Base-by-base conservation (phyloP, 2,329 filamentous ascomycete genomes). In the Fusarium sp. region DNA sequence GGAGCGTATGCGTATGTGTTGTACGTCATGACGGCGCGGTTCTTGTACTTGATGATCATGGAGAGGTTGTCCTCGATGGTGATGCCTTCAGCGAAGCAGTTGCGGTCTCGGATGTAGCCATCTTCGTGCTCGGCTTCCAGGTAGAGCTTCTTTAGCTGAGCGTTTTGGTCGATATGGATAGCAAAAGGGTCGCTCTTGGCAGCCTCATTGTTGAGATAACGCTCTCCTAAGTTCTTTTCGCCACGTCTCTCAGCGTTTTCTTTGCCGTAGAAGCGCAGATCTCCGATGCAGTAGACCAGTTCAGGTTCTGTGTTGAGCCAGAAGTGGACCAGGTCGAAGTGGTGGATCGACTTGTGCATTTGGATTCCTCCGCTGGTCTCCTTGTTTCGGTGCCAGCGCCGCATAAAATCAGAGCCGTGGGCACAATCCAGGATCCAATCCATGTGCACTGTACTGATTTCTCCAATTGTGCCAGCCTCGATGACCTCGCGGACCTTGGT, bases 41-140 rank as follows among this genome's bases (percentile, higher is more conserved):
- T 88, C 41, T 81, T 80, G 72, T 91, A 91, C 64, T 84, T 81
- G 34, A 90, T 86, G 53, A 91, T 80, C 58, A 90, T 79, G 37
- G 83, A 87, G 81, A 90, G 87, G 2, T 88, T 90, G 71, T 91
- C 89, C 76, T 91, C 88, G 64, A 90, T 90, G 62, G 82, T 89
- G 57, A 91, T 89, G 0, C 88, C 89, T 64, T 90, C 88, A 0
- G 86, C 83, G 54, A 91, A 90, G 4, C 89, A 88, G 69, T 85
- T 89, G 73, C 89, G 87, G 70, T 91, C 89, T 1, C 89, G 85
- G 60, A 87, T 84, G 63, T 91, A 91, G 1, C 83, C 83, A 67
- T 91, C 89, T 71, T 91, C 89, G 63, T 90, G 85, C 80, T 91
- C 89, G 0, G 89, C 88, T 28, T 90, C 87, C 0, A 89, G 82